Conservation (phyloP, 371 early-diverging fungal genomes). For the Mortierella sp. region DNA sequence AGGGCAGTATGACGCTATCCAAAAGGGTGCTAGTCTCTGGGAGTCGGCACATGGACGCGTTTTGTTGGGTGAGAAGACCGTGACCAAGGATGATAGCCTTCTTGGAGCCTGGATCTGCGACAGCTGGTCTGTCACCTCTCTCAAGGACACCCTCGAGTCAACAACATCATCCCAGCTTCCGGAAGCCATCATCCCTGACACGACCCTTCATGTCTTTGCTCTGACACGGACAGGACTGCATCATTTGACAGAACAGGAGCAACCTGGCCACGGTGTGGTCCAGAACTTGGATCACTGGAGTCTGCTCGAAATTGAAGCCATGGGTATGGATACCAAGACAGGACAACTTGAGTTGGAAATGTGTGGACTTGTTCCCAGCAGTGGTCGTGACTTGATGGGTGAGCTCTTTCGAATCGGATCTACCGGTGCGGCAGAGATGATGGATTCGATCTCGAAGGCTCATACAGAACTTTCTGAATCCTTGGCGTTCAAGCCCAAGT, state of each 20-base stretch:
- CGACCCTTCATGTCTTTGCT: slow-evolving; percentile 34
- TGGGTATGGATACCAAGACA: background rate
- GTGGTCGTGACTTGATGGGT: slow-evolving; percentile 21
- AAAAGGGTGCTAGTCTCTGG: too few relatives aligned
- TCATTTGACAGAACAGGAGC: slow-evolving; percentile 22
- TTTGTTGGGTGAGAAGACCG: too few relatives aligned
- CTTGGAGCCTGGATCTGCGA: slow-evolving; percentile 37
- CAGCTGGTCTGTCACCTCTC: slow-evolving; percentile 13
- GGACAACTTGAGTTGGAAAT: slow-evolving; percentile 16
- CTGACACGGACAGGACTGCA: slow-evolving; percentile 33
- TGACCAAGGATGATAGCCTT: slow-evolving; percentile 1
- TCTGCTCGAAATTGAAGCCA: slow-evolving; percentile 35
- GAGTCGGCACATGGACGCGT: too few relatives aligned
- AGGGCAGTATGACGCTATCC: too few relatives aligned
- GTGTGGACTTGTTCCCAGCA: slow-evolving; percentile 31
- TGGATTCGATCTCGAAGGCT: slow-evolving; percentile 5
- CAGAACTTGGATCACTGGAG: slow-evolving; percentile 44
- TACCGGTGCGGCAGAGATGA: slow-evolving; percentile 4
- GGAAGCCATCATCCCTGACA: background rate
- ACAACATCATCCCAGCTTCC: background rate
- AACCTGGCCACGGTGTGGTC: background rate
- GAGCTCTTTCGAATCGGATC: slow-evolving; percentile 11
- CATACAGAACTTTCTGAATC: slow-evolving; percentile 23
- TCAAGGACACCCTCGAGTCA: slow-evolving; percentile 10
- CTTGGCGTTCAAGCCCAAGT: slow-evolving; percentile 21